Conservation (phyloP, 805 yeast genomes). For the Saccharomycopsis selenospora region DNA sequence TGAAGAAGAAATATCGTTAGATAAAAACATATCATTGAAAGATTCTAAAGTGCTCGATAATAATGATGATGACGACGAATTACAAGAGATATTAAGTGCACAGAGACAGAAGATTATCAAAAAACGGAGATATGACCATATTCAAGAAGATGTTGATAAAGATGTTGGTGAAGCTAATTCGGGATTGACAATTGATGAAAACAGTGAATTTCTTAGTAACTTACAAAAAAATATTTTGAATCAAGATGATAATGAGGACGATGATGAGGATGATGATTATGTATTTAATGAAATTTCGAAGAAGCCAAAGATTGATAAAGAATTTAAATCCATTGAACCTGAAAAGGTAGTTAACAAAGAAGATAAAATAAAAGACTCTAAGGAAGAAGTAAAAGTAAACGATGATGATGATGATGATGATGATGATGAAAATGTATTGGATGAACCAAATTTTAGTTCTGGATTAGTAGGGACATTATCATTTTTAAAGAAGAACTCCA, state of each 20-base stretch:
- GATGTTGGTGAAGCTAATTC: background rate
- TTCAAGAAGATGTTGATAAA: conserved; percentile 4
- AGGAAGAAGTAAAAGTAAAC: background rate
- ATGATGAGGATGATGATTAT: background rate
- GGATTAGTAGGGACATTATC: conserved; percentile 16
- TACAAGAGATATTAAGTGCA: conserved; percentile 22
- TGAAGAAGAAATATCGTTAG: conserved; percentile 22
- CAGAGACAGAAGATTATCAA: conserved; percentile 11
- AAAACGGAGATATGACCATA: conserved; percentile 1
- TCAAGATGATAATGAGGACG: background rate
- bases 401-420: background rate
- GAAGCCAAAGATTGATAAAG: background rate
- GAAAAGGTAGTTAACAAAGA: conserved; percentile 2
- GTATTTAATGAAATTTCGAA: background rate
- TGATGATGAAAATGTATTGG: background rate
- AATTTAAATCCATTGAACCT: background rate
- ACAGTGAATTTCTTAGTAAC: conserved; percentile 27
- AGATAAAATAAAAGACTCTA: background rate
- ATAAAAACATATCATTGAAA: conserved; percentile 24
- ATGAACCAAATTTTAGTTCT: conserved; percentile 14
- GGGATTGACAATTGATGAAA: conserved; percentile 27
- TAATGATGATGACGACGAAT: conserved; percentile 8
- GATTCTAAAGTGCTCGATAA: conserved; percentile 5
- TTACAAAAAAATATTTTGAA: conserved; percentile 21
- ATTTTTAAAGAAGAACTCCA: conserved; percentile 11